Base-by-base conservation (phyloP, 2,329 filamentous ascomycete genomes). In the Botrytis fragariae region DNA sequence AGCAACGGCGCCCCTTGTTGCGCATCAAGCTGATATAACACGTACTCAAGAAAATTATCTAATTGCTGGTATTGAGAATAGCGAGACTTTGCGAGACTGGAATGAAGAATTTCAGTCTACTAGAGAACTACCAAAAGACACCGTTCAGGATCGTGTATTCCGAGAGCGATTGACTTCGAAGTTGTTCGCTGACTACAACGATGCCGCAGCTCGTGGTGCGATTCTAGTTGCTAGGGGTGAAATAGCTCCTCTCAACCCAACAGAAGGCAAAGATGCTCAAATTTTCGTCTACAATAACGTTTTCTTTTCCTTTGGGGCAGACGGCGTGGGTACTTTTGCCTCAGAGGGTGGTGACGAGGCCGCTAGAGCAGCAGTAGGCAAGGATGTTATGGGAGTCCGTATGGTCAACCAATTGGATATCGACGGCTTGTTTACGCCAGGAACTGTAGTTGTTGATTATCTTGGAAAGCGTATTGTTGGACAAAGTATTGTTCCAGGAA, bases 241-340 rank as follows among this genome's bases (percentile, higher is more conserved):
- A 82, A 92, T 99, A 76, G 91, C 94, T 32, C 94, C 96, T 10
- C 85, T 99, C 72, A 99, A 99, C 84, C 97, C 96, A 10, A 98
- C 95, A 0, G 96, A 99, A 84, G 91, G 88, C 76, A 90, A 88
- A 77, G 95, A 99, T 82, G 96, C 96, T 6, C 96, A 99, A 82
- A 99, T 99, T 77, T 99, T 97, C 80, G 95, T 99, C 37, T 98
- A 98, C 86, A 98, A 98, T 87, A 99, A 99, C 84, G 94, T 99
- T 77, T 99, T 99, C 86, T 99, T 97, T 86, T 98, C 96, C 0
- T 98, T 98, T 79, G 96, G 96, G 75, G 95, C 96, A 62, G 96
- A 99, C 82, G 97, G 96, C 70, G 96, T 98, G 63, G 95, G 96
- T 61, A 99, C 96, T 25, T 99, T 99, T 82, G 95, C 94, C 18